Percentiles rank a stretch among this genome's conserved stretches.
Conservation (phyloP, 2,329 filamentous ascomycete genomes). For the Phaeosphaeriaceae sp. region DNA sequence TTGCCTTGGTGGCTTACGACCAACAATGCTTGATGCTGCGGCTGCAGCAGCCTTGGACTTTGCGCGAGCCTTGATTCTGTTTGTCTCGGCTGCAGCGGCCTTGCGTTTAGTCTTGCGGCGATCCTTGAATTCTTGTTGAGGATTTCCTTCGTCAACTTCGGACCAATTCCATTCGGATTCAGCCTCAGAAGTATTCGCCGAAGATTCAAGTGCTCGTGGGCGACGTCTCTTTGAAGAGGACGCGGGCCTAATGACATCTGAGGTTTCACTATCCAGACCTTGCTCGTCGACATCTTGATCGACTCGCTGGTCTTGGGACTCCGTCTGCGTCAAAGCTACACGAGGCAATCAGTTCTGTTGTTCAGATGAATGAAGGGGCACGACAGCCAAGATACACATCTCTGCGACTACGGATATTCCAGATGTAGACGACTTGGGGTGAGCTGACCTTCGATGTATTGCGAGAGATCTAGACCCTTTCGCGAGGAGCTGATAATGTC, state of each 20-base stretch:
- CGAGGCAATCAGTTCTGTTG: not conserved
- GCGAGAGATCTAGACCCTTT: constrained; percentile 42
- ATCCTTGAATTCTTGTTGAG: constrained; percentile 71
- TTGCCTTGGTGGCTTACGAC: constrained; percentile 39
- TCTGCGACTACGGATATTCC: not conserved
- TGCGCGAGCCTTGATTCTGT: constrained; percentile 56
- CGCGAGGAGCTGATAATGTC: constrained; percentile 49
- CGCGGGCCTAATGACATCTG: not conserved
- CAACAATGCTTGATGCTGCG: constrained; percentile 52
- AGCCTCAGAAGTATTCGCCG: constrained; percentile 10
- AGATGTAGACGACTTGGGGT: not conserved
- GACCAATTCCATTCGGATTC: constrained; percentile 49
- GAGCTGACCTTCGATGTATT: constrained; percentile 42
- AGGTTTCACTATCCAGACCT: constrained; percentile 18
- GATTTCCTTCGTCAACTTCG: constrained; percentile 63
- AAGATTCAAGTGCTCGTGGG: constrained; percentile 10
- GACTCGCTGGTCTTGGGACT: constrained; percentile 30
- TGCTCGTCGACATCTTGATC: constrained; percentile 7
- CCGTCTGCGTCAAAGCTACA: constrained; percentile 36
- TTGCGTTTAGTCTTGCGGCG: constrained; percentile 64
- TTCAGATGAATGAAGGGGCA: not conserved
- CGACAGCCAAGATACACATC: not conserved
- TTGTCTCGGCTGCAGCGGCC: constrained; percentile 58
- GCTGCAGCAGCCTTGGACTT: constrained; percentile 56
- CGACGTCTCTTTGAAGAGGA: not conserved